phyloP scores from a whole-genome alignment of 805 yeast species.

The Metschnikowia drakensbergensis region DNA sequence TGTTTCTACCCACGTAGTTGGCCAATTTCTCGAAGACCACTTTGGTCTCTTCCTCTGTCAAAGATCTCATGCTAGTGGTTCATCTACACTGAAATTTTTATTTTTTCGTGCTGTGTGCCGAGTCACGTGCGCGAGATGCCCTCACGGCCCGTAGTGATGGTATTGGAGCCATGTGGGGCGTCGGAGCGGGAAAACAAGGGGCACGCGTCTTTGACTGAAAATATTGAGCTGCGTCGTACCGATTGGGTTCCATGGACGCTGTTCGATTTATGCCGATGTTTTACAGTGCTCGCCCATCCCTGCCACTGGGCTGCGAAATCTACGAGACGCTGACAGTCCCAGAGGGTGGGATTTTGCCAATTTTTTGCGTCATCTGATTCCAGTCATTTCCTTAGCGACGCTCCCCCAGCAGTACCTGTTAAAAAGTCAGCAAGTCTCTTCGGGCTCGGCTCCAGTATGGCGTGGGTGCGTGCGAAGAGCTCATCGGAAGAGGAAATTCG shows the following conservation, averaged over 20 bases:
- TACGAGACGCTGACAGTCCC: no score
- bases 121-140: slow-evolving; percentile 13
- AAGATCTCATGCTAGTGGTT: slow-evolving; percentile 66
- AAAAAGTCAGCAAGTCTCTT: no score
- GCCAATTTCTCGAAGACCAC: slow-evolving; percentile 95
- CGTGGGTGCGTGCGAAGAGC: background rate
- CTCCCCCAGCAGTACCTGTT: no score
- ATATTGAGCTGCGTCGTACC: no score
- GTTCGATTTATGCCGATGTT: background rate
- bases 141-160: background rate
- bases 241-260: no score
- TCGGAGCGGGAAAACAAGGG: background rate
- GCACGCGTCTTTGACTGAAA: background rate
- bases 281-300: background rate
- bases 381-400: background rate
- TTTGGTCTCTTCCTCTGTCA: slow-evolving; percentile 95
- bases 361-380: background rate
- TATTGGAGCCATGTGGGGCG: background rate
- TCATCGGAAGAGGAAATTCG: background rate
- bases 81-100: background rate
- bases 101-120: slow-evolving; percentile 7
- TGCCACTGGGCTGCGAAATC: background rate
- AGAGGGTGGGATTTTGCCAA: no score
- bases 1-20: slow-evolving; percentile 94
- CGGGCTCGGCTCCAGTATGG: no score